phyloP scores from a whole-genome alignment of 192 early-diverging fungal genomes.

The Gigaspora rosea region DNA sequence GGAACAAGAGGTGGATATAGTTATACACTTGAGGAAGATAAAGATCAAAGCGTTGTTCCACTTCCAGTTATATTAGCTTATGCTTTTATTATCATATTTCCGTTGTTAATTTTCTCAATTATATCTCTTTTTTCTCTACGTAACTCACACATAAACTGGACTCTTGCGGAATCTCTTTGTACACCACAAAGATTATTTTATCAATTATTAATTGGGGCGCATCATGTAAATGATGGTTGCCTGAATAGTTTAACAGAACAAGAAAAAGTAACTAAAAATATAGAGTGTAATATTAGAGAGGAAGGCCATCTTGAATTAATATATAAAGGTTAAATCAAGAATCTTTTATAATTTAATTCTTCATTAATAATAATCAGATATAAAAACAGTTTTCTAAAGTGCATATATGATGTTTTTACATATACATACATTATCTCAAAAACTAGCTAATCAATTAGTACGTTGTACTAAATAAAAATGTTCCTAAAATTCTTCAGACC shows the following conservation, averaged over 20 bases:
- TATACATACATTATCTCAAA: too few relatives aligned
- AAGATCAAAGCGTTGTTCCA: not conserved
- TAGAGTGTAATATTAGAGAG: not conserved
- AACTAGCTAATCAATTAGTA: too few relatives aligned
- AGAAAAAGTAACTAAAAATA: not conserved
- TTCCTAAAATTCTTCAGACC: too few relatives aligned
- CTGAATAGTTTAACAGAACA: not conserved
- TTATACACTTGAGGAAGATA: not conserved
- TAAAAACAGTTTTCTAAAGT: too few relatives aligned
- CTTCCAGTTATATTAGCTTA: not conserved
- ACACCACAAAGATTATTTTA: conserved; percentile 8
- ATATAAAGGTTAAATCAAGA: too few relatives aligned
- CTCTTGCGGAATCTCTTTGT: not conserved
- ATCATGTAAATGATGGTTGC: not conserved
- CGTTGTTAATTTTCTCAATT: not conserved
- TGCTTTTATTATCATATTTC: not conserved
- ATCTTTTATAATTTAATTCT: too few relatives aligned
- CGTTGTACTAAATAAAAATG: too few relatives aligned
- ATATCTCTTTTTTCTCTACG: not conserved
- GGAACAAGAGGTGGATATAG: not conserved
- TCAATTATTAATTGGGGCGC: not conserved
- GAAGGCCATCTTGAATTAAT: not conserved
- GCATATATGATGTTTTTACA: too few relatives aligned
- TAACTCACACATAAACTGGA: not conserved
- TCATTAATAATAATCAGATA: too few relatives aligned